A percentile compares a stretch with the other conserved stretches of the same genome.
phyloP scores from a whole-genome alignment of 495 filamentous ascomycete species.

The Tuber aestivum region DNA sequence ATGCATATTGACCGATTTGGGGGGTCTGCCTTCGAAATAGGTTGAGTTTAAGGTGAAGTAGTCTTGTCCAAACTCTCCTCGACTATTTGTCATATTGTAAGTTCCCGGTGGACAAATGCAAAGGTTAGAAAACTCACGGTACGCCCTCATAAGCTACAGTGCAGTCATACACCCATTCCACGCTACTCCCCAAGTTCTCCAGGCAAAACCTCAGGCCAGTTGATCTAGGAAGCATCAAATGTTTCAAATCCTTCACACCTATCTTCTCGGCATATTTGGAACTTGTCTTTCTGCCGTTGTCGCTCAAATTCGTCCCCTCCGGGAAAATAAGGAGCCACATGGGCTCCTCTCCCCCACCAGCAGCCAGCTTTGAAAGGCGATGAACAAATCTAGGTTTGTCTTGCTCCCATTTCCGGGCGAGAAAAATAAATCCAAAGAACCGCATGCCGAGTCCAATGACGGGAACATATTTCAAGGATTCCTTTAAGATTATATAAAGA shows the following conservation, averaged over 20 bases:
- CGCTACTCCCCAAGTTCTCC: slow-evolving; percentile 61
- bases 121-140: slow-evolving; percentile 51
- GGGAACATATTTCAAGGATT: slow-evolving; percentile 71
- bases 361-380: slow-evolving; percentile 63
- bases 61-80: slow-evolving; percentile 66
- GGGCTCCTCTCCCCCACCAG: slow-evolving; percentile 56
- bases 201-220: slow-evolving; percentile 73
- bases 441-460: slow-evolving; percentile 68
- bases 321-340: slow-evolving; percentile 87
- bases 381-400: slow-evolving; percentile 65
- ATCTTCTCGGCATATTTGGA: slow-evolving; percentile 64
- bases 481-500: slow-evolving; percentile 78
- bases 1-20: slow-evolving; percentile 79
- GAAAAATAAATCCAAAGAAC: slow-evolving; percentile 78
- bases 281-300: slow-evolving; percentile 59
- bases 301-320: slow-evolving; percentile 71
- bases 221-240: slow-evolving; percentile 65
- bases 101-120: background rate
- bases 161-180: slow-evolving; percentile 79
- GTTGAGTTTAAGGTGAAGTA: slow-evolving; percentile 66
- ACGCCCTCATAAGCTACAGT: slow-evolving; percentile 80
- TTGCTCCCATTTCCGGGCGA: slow-evolving; percentile 73
- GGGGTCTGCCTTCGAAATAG: slow-evolving; percentile 70
- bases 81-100: slow-evolving; percentile 45
- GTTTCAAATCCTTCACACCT: slow-evolving; percentile 59